Conservation (phyloP, 768 basidiomycete genomes). For the Terana coerulea region DNA sequence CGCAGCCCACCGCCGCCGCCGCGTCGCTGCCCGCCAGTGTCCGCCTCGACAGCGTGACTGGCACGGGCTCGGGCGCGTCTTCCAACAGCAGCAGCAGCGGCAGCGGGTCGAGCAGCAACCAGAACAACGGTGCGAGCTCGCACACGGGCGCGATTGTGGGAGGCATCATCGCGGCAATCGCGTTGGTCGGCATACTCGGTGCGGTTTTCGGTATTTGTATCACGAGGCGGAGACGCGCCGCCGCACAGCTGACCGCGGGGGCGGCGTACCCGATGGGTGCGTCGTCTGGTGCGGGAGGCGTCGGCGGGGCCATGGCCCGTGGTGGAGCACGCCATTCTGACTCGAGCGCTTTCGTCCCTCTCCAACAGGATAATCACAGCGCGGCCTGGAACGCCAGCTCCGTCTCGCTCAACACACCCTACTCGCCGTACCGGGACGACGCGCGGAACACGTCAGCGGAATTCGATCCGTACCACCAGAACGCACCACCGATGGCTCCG, state of each 20-base stretch:
- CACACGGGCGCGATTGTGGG: slow-evolving; percentile 46
- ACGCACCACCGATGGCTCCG: slow-evolving; percentile 25
- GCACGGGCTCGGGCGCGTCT: slow-evolving; percentile 32
- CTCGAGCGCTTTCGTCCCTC: slow-evolving; percentile 69
- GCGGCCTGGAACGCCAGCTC: slow-evolving; percentile 58
- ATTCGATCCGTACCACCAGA: slow-evolving; percentile 34
- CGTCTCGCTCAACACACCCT: slow-evolving; percentile 39
- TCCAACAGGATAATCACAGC: slow-evolving; percentile 59
- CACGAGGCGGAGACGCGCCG: slow-evolving; percentile 47
- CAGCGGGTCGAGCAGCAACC: slow-evolving; percentile 2
- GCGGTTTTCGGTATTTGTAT: slow-evolving; percentile 50
- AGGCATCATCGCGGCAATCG: slow-evolving; percentile 49
- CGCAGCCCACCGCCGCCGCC: slow-evolving; percentile 50
- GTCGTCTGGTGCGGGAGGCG: slow-evolving; percentile 27
- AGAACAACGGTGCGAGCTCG: slow-evolving; percentile 22
- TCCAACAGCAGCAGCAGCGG: slow-evolving; percentile 9
- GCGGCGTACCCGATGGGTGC: slow-evolving; percentile 38
- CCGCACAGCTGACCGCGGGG: slow-evolving; percentile 23
- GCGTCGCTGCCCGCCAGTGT: slow-evolving; percentile 48
- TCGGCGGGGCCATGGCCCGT: slow-evolving; percentile 23
- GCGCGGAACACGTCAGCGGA: slow-evolving; percentile 28
- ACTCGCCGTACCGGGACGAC: slow-evolving; percentile 35
- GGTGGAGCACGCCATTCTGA: slow-evolving; percentile 47
- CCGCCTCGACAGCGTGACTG: slow-evolving; percentile 29
- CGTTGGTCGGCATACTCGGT: slow-evolving; percentile 47